Percentiles rank a stretch among this genome's conserved stretches.
Evolutionary conservation across 1,284 basidiomycete genomes (phyloP).

Genomic region (Malassezia pachydermatis): DNA sequence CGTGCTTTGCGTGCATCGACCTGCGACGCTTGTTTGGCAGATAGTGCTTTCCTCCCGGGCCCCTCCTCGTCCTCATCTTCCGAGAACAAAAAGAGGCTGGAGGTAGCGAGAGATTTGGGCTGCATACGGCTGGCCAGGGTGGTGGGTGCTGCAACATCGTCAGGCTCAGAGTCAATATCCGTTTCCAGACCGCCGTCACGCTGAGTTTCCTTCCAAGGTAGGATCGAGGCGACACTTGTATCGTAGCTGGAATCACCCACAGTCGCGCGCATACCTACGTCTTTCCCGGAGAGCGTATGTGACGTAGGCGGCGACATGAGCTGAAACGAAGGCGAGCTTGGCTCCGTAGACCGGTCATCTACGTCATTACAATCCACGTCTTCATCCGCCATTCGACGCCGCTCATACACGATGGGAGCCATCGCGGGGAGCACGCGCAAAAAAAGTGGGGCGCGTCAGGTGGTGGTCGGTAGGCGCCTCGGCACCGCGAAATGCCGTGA

Average conservation of each 20-base stretch:
- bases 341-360: neutral
- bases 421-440: neutral
- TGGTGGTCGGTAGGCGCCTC: too few relatives aligned
- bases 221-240: constrained; percentile 12
- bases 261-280: too few relatives aligned
- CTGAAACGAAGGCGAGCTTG: constrained; percentile 17
- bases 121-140: constrained; percentile 2
- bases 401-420: constrained; percentile 8
- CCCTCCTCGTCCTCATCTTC: constrained; percentile 8
- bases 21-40: neutral
- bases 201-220: neutral
- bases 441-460: too few relatives aligned
- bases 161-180: constrained; percentile 11
- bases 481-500: too few relatives aligned
- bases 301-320: constrained; percentile 7
- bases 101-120: neutral
- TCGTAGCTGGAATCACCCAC: constrained; percentile 16
- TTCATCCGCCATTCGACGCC: constrained; percentile 1
- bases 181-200: constrained; percentile 5
- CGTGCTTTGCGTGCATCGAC: constrained; percentile 5
- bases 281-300: neutral
- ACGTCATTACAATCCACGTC: too few relatives aligned
- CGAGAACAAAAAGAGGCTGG: constrained; percentile 1
- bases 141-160: neutral
- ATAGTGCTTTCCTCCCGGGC: neutral